phyloP scores from a whole-genome alignment of 148 eudicot genomes.

The Amaranthus hypochondriacus region DNA sequence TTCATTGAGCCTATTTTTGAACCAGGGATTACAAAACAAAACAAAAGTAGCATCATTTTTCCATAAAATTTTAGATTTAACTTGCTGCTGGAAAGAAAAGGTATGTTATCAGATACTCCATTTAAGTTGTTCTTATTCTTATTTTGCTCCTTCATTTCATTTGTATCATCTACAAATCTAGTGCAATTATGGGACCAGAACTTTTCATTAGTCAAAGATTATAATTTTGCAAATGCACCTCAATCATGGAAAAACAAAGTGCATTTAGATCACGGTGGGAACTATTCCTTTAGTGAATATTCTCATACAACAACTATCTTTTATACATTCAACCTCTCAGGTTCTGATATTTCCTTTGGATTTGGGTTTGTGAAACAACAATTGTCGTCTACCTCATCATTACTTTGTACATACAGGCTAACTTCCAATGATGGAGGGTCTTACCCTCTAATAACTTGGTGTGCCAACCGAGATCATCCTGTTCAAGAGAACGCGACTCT shows the following conservation, averaged over 20 bases:
- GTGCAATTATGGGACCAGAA: too few species aligned
- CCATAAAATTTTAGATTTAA: too few species aligned
- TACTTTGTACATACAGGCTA: neutral
- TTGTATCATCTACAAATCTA: too few species aligned
- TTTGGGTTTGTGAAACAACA: neutral
- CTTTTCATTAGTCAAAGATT: too few species aligned
- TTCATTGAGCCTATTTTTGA: too few species aligned
- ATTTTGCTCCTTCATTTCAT: too few species aligned
- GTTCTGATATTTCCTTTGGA: neutral
- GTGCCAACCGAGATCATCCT: constrained; percentile 25
- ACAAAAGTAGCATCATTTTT: too few species aligned
- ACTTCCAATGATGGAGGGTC: neutral
- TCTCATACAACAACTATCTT: neutral
- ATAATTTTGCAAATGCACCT: neutral
- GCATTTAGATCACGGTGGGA: too few species aligned
- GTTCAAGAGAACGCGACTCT: constrained; percentile 18
- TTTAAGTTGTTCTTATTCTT: too few species aligned
- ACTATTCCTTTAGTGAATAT: neutral
- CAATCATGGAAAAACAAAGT: neutral
- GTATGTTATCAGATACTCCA: too few species aligned
- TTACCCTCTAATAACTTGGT: constrained; percentile 26
- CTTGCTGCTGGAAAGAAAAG: too few species aligned
- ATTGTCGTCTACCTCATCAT: neutral
- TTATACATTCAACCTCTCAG: neutral
- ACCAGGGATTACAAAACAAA: too few species aligned